Base-by-base conservation (phyloP, 257 asterid genomes). In the Jacaranda copaia region DNA sequence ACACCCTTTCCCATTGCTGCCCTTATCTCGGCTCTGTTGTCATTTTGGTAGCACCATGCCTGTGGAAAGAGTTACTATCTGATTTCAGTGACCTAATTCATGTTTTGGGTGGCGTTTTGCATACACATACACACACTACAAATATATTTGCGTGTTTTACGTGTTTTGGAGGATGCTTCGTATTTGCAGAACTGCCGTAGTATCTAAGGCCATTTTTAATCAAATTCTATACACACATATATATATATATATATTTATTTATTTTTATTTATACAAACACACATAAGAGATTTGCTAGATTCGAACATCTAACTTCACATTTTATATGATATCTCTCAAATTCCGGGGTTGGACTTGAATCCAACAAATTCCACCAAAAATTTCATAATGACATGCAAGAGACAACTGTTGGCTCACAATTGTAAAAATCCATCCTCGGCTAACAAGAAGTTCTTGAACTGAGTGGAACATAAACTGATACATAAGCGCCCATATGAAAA, bases 341-440 rank as follows among this genome's bases (percentile, higher is more conserved):
- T 62, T 91, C 90, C 82, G 91, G 98, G 6, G 98, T 96, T 82
- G 93, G 97, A 74, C 83, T 77, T 81, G 82, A 90, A 81, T 84
- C 84, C 79, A 25, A 84, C 94, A 82, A 84, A 83, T 38, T 95
- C 97, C 52, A 90, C 95, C 87, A 95, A 89, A 74, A 93, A 73
- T 84, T 91, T 95, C 99, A 93, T 93, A 25, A 95, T 84, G 3
- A 84, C 89, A 64, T 93, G 81, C 88, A 88, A 2, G 99, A 89
- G 51, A 53, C 82, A 40, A 91, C 85, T 0, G 94, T 88, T 0
- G 96, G 96, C 67, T 89, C 86, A 73, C 98, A 95, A n/a, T 85
- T 79, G 84, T 89, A 95, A 72, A 95, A 93, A 61, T 93, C 97
- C 99, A 93, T 93, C 81, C 96, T 25, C 2, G 32, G 89, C 77